Evolutionary conservation across 1,139 yeast genomes (phyloP), one percentile per base, ranked within the genome.

Genomic region (Trichomonascaceae sp.): DNA sequence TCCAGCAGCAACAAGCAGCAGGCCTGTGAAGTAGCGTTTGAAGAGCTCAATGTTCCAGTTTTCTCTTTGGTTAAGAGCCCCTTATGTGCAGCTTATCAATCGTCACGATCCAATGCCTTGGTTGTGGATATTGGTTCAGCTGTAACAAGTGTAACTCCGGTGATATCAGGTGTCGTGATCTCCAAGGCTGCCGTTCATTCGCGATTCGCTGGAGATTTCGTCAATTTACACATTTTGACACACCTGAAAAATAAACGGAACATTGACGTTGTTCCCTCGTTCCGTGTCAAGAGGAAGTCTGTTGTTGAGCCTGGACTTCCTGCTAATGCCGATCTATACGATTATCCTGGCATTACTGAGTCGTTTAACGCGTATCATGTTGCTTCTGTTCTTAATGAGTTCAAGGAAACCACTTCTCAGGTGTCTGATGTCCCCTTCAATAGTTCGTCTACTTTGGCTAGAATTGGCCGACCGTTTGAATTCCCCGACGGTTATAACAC

Each of bases 41-140:
- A 91, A 65, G 75, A 78, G 32, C 79, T 87, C 66, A 78, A 82
- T 46, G 93, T 89, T 63, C 95, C 96, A 36, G 96, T 95, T 0
- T 83, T 93, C 60, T 90, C 87, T 64, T 71, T 89, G 47, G 89
- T 91, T 36, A 85, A 90, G 60, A 78, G 85, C 5, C 96, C 98
- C 18, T 83, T 96, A 0, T 88, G 96, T 71, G 85, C 90, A 0
- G 87, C 98, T 1, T 70, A 69, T 54, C 72, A 67, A 48, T 59
- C 67, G 9, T 65, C 67, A 19, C 60, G 67, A 13, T 66, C 74
- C 13, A 70, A 70, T n/a, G 70, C 73, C 74, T 57, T 70, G 15
- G 66, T 69, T 10, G 67, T 70, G 17, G 70, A 68, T 55, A 62
- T 68, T 17, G 74, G 73, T 38, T 62, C 70, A 19, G 61, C 68